Evolutionary conservation across 2,329 filamentous ascomycete genomes (phyloP), one percentile per base, ranked within the genome.

Genomic region (Fusarium miscanthi): DNA sequence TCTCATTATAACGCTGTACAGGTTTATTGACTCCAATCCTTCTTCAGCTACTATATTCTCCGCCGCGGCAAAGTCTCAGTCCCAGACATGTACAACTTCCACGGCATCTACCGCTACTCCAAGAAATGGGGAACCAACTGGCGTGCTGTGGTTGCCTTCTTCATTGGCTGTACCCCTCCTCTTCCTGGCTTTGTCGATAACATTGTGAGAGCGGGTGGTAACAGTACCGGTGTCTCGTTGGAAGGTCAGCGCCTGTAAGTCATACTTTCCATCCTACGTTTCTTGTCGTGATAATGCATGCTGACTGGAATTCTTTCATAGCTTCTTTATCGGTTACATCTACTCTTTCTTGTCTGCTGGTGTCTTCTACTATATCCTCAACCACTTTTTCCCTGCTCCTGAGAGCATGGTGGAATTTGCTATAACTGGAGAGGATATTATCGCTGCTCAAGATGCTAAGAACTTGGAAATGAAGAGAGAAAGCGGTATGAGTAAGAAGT

Each of bases 41-140:
- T 42, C 6, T 27, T 4, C 19, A 59, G 57, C 19, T 59, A 59
- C 37, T 59, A 59, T 10, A 59, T 59, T 21, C 46, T 59, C 23
- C 46, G 57, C 19, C 57, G 57, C 2, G 57, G 57, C 13, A 59
- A 42, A 59, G 57, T 59, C 27, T 59, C 57, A 3, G 57, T 59
- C 10, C 57, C 57, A 7, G 57, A 59, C 10, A 59, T 53, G 57
- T 59, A 59, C 23, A 30, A 59, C 37, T 59, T 59, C 14, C 57
- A 59, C 19, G 57, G 57, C 30, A 59, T 59, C 46, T 59, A 59
- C 46, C 57, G 57, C 19, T 59, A 59, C 45, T 59, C 57, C 3
- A 46, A 52, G n/a, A 59, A 59, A 42, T 59, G 57, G 57, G 57
- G 57, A 53, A 53, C 23, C 14, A 59, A 59, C n/a, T 59, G 57